Evolutionary conservation across 176 grass and related monocot genomes (phyloP).

Genomic region (Bothriochloa decipiens): DNA sequence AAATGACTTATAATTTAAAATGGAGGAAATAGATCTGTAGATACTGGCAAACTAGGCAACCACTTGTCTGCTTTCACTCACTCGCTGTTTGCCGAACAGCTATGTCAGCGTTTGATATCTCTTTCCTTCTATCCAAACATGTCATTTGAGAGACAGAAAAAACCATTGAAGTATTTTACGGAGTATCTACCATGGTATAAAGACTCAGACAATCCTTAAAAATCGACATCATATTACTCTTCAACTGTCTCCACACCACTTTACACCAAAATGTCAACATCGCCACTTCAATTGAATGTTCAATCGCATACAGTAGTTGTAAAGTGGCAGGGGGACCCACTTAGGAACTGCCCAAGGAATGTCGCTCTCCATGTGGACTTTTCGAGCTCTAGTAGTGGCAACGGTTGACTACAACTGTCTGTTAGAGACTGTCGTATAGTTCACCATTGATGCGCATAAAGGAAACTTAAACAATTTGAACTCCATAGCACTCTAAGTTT

Average conservation of each 20-base stretch:
- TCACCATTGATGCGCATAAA: background rate
- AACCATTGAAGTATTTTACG: background rate
- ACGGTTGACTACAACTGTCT: background rate
- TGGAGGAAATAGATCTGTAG: too few species aligned
- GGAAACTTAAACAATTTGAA: background rate
- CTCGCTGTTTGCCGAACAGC: too few species aligned
- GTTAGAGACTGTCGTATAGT: background rate
- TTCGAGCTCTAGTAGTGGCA: background rate
- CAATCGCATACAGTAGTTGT: constrained; percentile 4
- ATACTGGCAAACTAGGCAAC: too few species aligned
- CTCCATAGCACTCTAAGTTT: constrained; percentile 10
- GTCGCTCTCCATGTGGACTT: constrained; percentile 23
- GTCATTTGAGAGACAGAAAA: background rate
- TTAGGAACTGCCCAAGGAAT: constrained; percentile 1
- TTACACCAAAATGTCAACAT: background rate
- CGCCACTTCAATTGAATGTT: background rate
- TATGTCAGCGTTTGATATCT: background rate
- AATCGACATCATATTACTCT: background rate
- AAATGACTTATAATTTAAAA: too few species aligned
- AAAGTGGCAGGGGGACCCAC: background rate
- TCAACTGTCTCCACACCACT: background rate
- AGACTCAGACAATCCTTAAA: background rate
- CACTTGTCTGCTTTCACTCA: too few species aligned
- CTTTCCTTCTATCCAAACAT: background rate
- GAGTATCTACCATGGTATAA: background rate